Evolutionary conservation across 2,329 filamentous ascomycete species (phyloP), one percentile per base, ranked within the genome.

Genomic region (Thermoascus crustaceus): DNA sequence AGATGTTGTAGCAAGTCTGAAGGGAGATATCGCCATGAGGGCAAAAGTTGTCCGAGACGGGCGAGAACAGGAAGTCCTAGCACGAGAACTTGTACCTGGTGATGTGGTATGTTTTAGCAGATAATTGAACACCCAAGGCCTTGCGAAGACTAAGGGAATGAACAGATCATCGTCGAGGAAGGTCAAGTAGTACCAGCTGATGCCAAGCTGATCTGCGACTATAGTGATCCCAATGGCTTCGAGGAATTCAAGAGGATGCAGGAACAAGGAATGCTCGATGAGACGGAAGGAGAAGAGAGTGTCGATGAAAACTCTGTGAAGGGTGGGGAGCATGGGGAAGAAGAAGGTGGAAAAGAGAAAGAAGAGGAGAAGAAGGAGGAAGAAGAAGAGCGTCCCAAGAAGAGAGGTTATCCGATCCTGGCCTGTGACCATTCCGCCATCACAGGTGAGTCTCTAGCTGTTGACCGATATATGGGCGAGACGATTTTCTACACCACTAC

Each of bases 381-480:
- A 32, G 23, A 41, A 35, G 27, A 43, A 41, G 18, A 48, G 48
- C 38, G 37, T 11, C 26, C 29, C 29, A 41, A 29, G 21, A 53
- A 53, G 17, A 77, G 73, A 44, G 80, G 80, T 25, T 75, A 79
- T 52, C 69, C 58, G 8, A 73, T 86, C 47, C 66, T 85, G 46
- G 82, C 82, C 39, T 78, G 77, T 45, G 82, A 86, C 67, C 82
- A 86, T 66, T 85, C 81, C 52, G 80, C 82, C 59, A 86, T 87
- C 59, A 85, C 82, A 39, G 82, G 82, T 60, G 82, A 86, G 61
- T 86, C 82, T 33, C 75, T 85, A 39, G 82, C 82, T 39, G 82
- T 85, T n/a, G 58, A 62, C 39, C 57, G 58, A 22, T 58, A 82
- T 64, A 82, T 87, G 76, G 80, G 80, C 38, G 82, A 85, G 51